Evolutionary conservation across 441 rosid genomes (phyloP).

Genomic region (Francoa sonchifolia): DNA sequence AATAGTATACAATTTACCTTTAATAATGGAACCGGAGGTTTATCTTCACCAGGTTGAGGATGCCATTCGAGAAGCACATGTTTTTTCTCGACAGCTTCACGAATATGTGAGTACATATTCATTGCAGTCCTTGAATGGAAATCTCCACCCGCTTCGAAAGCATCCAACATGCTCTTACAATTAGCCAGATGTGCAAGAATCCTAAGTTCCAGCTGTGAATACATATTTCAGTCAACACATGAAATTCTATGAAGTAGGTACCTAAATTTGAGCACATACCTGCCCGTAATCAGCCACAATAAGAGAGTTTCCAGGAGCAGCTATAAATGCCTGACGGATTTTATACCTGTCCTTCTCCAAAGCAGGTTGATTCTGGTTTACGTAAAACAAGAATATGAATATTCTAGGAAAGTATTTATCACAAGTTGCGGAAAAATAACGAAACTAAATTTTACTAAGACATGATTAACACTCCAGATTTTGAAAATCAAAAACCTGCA

Average conservation of each 20-base stretch:
- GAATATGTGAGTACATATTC: slow-evolving; percentile 94
- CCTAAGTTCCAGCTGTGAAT: slow-evolving; percentile 84
- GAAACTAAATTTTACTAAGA: neutral
- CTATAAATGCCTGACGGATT: slow-evolving; percentile 89
- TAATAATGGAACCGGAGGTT: slow-evolving; percentile 85
- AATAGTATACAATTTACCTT: slow-evolving; percentile 41
- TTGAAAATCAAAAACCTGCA: slow-evolving; percentile 49
- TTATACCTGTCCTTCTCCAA: slow-evolving; percentile 97
- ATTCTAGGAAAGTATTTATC: slow-evolving; percentile 1
- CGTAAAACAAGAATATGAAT: slow-evolving; percentile 7
- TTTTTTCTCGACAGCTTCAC: slow-evolving; percentile 56
- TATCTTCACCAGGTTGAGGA: slow-evolving; percentile 83
- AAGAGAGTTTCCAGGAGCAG: slow-evolving; percentile 87
- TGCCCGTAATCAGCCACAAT: slow-evolving; percentile 98
- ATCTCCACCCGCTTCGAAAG: slow-evolving; percentile 94
- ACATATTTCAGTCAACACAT: slow-evolving; percentile 21
- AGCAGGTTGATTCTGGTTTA: slow-evolving; percentile 85
- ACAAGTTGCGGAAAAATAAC: neutral
- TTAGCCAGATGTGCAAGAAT: slow-evolving; percentile 92
- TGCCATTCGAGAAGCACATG: slow-evolving; percentile 92
- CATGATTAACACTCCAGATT: no score
- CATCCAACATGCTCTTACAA: slow-evolving; percentile 93
- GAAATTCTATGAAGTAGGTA: slow-evolving; percentile 11
- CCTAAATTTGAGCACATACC: slow-evolving; percentile 30
- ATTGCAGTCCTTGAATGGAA: slow-evolving; percentile 96